Evolutionary conservation across 805 yeast genomes (phyloP), one percentile per base, ranked within the genome.

Genomic region (Candida anglica): DNA sequence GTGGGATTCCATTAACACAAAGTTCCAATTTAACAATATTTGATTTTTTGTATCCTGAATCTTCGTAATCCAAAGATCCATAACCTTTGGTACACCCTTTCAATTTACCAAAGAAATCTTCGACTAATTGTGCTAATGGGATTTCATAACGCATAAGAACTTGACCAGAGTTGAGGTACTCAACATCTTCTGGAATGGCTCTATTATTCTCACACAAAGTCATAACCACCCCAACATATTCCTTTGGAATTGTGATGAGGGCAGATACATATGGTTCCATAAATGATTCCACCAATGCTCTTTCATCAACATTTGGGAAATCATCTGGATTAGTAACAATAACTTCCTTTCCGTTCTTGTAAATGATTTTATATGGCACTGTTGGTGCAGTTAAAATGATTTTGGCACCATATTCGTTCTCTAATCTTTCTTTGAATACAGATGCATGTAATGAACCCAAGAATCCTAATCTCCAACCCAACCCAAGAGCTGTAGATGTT

Each of bases 381-480:
- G 97, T 89, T 1, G 98, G 97, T 7, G 95, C 89, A 0, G 98
- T 93, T 39, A 91, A 79, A 40, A 91, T 87, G 42, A 91, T 73
- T 40, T 86, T 81, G 1, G 95, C 88, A 5, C 98, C 98, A 52
- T 93, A 89, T 56, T 91, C 98, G 42, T 85, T 86, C 47, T 88
- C 95, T 38, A 91, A 66, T 32, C 98, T 67, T 48, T 93, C 97
- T 48, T 84, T 83, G 60, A 91, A 91, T 1, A 91, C 97, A 7
- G 95, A 82, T 0, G 98, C 97, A 64, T 91, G 98, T 21, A 91
- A 61, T 0, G 97, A 86, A 0, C 98, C 98, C 19, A 91, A 63
- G 53, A 91, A 91, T 1, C 98, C 98, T 22, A 91, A 63, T 58
- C 98, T 77, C 98, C 98, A 91, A 22, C 98, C 98, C 50, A 89